A percentile compares a stretch with the other conserved stretches of the same genome.
These are phyloP conservation scores for Fusarium buharicum DNA, from an alignment of 2,329 filamentous ascomycete genomes.

Conservation along the genomic window DNA sequence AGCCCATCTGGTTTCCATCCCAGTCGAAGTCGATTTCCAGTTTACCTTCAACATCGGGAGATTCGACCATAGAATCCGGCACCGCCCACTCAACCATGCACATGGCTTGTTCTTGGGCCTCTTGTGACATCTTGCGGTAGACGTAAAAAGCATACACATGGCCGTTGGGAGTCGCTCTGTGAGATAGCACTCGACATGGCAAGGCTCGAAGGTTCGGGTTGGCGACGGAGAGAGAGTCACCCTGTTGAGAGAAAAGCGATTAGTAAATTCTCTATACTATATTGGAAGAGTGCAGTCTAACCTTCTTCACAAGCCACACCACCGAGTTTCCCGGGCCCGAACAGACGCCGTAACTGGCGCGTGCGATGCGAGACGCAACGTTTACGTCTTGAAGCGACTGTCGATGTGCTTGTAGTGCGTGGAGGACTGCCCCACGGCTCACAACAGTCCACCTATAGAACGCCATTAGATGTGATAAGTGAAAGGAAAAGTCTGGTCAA, in stretches of 20 bases:
- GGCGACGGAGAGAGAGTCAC: neutral
- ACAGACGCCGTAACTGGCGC: neutral
- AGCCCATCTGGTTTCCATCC: neutral
- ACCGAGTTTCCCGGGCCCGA: fast-evolving
- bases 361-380: neutral
- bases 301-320: neutral
- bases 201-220: fast-evolving
- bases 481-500: neutral
- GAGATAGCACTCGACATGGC: neutral
- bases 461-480: neutral
- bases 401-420: neutral
- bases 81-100: neutral
- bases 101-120: neutral
- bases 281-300: neutral
- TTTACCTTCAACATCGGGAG: fast-evolving
- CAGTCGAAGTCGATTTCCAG: neutral
- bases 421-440: neutral
- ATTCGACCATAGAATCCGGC: fast-evolving
- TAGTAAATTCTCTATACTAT: neutral
- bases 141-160: neutral
- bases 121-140: neutral
- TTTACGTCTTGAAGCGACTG: neutral
- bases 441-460: neutral
- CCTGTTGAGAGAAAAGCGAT: neutral
- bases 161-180: fast-evolving